These are phyloP conservation scores for Takashimella koratensis DNA, from an alignment of 1,284 basidiomycete species.

Conservation along the genomic window DNA sequence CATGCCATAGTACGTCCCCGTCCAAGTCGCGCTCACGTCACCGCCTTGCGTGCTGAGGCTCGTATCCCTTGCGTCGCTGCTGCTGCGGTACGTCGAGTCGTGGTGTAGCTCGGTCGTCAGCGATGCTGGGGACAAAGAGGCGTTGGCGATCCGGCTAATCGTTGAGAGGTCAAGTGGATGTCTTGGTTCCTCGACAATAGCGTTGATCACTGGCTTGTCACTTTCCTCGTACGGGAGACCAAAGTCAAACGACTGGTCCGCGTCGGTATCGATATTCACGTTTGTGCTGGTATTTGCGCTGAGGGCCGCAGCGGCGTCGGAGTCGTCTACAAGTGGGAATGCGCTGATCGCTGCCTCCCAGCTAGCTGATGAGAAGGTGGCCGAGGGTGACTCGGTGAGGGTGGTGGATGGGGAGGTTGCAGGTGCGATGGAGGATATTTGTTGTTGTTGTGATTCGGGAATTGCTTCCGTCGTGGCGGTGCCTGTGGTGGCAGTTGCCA, in stretches of 20 bases:
- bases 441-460: background rate
- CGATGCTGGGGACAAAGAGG: background rate
- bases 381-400: slow-evolving; percentile 16
- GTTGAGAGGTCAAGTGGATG: background rate
- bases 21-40: background rate
- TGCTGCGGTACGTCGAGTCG: background rate
- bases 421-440: background rate
- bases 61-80: background rate
- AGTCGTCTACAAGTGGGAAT: slow-evolving; percentile 26
- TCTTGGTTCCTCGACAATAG: background rate
- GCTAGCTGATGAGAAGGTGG: slow-evolving; percentile 22
- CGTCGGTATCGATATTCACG: background rate
- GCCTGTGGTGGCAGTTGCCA: slow-evolving; percentile 2
- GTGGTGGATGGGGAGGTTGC: background rate
- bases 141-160: background rate
- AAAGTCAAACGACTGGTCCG: slow-evolving; percentile 14
- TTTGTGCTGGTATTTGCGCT: background rate
- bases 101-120: background rate
- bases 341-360: slow-evolving; percentile 35
- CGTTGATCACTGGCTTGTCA: background rate
- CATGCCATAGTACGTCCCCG: background rate
- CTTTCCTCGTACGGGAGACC: slow-evolving; percentile 8
- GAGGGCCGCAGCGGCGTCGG: slow-evolving; percentile 1
- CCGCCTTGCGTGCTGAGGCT: background rate
- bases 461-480: slow-evolving; percentile 2